Conservation (phyloP, 83 land plant genomes). For the Picea mariana region DNA sequence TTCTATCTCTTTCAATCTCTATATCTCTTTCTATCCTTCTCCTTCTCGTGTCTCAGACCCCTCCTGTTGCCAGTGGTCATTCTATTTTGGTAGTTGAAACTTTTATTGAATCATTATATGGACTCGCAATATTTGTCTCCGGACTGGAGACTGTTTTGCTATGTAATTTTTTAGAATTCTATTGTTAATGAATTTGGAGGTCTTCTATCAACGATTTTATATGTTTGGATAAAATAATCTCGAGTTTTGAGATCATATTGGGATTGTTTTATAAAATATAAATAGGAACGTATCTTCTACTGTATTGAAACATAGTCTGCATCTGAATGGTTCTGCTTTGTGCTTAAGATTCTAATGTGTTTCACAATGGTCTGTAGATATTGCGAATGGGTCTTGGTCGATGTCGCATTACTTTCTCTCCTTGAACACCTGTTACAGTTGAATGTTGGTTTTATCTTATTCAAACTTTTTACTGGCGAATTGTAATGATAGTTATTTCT, state of each 20-base stretch:
- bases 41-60: neutral
- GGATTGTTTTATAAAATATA: neutral
- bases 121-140: conserved; percentile 14
- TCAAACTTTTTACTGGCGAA: no score
- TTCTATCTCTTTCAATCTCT: neutral
- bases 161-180: neutral
- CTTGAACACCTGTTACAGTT: no score
- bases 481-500: no score
- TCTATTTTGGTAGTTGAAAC: neutral
- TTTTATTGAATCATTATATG: conserved; percentile 1
- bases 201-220: neutral
- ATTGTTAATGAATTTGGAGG: conserved; percentile 10
- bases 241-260: neutral
- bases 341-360: no score
- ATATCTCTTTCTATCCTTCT: neutral
- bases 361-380: no score
- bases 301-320: no score
- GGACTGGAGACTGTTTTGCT: neutral
- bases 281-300: no score
- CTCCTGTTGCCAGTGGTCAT: conserved; percentile 14
- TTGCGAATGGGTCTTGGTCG: no score
- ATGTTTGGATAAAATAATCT: neutral
- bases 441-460: no score
- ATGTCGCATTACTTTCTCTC: no score
- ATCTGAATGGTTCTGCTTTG: no score